Evolutionary conservation across 176 grass and related monocot species (phyloP), one percentile per base, ranked within the genome.

Genomic region (Areca catechu): DNA sequence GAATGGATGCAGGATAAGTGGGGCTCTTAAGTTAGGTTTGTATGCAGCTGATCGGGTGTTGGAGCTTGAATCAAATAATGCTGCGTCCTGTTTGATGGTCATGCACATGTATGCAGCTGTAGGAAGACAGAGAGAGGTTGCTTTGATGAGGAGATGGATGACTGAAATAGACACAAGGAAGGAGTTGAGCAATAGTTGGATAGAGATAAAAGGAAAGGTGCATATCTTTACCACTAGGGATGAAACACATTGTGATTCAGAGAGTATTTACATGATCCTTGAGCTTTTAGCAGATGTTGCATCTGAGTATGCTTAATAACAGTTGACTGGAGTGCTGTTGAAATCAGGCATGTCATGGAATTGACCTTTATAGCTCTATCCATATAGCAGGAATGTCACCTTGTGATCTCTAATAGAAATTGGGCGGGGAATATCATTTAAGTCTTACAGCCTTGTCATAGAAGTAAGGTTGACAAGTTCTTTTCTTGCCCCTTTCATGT

Each of bases 231-330:
- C 52, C n/a, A 54, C 52, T 3, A 54, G 16, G 20, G 52, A 54
- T 19, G 17, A 54, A 54, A 54, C 7, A 7, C 52, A 54, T 54
- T 17, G n/a, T 54, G 17, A 54, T 9, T 19, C 52, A 9, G 16
- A 59, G 27, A 25, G 27, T 59, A 59, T 59, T 59, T n/a, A 59
- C 24, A 28, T 59, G 57, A 24, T 59, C 4, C 24, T 59, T 30
- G 57, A 59, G 24, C 22, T 59, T 22, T 28, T 59, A 30, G 57
- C 23, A 17, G 12, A 24, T 59, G 24, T 25, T 30, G 23, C 23
- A 58, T 59, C 23, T 28, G 6, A 59, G 57, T 43, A 43, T 43
- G 34, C 34, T 43, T 43, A 2, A 43, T 43, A 43, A 43, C 34
- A 43, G 34, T 43, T 14, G 34, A 43, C 10, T 3, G 10, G 10